Evolutionary conservation across 2,329 filamentous ascomycete genomes (phyloP), one percentile per base, ranked within the genome.

Genomic region (Cytospora piceicola): DNA sequence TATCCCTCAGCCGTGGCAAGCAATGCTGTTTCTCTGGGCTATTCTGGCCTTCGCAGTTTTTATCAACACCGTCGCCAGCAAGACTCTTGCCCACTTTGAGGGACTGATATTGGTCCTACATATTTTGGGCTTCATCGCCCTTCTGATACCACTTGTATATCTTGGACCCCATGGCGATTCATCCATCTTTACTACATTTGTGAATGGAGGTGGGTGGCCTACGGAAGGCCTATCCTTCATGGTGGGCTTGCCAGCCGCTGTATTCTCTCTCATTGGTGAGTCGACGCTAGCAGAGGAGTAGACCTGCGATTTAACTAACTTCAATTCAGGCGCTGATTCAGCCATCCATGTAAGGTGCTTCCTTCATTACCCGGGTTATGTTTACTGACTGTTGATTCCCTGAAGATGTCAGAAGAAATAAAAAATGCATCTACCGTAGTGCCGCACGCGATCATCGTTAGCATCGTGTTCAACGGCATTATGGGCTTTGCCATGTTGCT

Each of bases 401-500:
- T n/a, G n/a, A n/a, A n/a, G 74, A 79, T 81, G 79, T 75, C 76
- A 0, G 81, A 83, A 67, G n/a, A 83, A 67, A 78, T 82, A 4
- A 70, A 76, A 9, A 78, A 85, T 58, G 81, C 85, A 0, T 79
- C 82, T 2, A 73, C 77, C 4, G 80, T 80, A 0, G 78, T 87
- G 0, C 85, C 85, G 0, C 77, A 77, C 6, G 80, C 82, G 0
- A 81, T 87, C 67, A 79, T 86, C 51, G 74, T 77, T 3, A 80
- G 78, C 5, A 77, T 86, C 0, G 67, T 78, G 0, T 75, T 86
- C 58, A 87, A 87, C 64, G 83, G 81, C 3, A 70, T 78, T 0
- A 74, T 85, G 0, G 86, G 85, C 0, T 84, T 87, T 55, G 77
- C 81, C 27, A 84, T 87, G 77, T 71, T 86, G 29, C 76, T 87